Conservation (phyloP, 768 basidiomycete genomes). For the Suillus placidus region DNA sequence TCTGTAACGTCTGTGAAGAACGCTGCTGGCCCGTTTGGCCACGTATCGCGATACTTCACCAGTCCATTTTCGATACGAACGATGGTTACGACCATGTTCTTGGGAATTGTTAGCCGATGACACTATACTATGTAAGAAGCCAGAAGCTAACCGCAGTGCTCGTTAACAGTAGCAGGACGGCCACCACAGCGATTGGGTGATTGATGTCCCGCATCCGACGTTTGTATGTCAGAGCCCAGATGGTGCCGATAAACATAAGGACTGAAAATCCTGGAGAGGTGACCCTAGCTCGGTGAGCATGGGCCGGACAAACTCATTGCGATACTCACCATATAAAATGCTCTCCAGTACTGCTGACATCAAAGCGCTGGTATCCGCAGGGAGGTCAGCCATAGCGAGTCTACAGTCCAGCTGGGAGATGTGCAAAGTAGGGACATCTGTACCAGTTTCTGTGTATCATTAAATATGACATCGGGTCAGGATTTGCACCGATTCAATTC, state of each 20-base stretch:
- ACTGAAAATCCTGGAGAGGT: neutral
- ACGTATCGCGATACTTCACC: neutral
- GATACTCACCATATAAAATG: constrained; percentile 1
- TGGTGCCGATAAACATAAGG: neutral
- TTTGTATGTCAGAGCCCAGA: neutral
- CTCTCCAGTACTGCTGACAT: neutral
- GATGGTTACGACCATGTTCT: neutral
- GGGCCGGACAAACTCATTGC: neutral
- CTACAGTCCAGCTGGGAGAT: neutral
- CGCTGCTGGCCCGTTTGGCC: neutral
- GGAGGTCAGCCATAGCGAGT: neutral
- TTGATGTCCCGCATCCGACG: constrained; percentile 11
- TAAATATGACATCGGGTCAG: neutral
- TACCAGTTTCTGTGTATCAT: neutral
- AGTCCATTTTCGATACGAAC: neutral
- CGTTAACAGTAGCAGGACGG: constrained; percentile 21
- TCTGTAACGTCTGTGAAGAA: neutral
- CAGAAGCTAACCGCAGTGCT: constrained; percentile 21
- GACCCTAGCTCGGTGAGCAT: neutral
- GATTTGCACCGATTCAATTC: neutral
- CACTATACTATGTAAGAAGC: neutral
- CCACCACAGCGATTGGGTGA: constrained; percentile 18
- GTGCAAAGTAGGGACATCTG: neutral
- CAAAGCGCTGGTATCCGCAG: neutral
- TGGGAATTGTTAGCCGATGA: neutral